phyloP scores from a whole-genome alignment of 441 rosid species.

The Metrosideros polymorpha region DNA sequence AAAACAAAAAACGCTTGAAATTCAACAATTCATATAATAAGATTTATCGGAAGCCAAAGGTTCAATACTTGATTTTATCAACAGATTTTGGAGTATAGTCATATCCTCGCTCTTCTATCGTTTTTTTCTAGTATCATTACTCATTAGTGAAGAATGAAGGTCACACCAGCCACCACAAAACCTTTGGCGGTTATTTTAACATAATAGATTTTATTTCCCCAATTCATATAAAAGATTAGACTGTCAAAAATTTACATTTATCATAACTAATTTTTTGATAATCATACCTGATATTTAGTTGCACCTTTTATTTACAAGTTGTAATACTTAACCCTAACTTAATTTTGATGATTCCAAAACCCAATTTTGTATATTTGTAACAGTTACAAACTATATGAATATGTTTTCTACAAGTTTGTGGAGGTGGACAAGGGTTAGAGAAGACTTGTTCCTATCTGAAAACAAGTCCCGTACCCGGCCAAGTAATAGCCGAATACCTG shows the following conservation, averaged over 20 bases:
- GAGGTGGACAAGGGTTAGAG: too few species aligned
- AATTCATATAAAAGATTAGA: not conserved
- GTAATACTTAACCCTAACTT: accelerated
- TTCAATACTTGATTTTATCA: not conserved
- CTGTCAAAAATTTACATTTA: accelerated
- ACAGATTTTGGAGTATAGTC: not conserved
- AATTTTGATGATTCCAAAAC: not conserved
- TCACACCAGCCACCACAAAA: not conserved
- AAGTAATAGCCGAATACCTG: not conserved
- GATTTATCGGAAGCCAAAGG: not conserved
- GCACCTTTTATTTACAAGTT: not conserved
- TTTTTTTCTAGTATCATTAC: not conserved
- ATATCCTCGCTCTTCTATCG: not conserved
- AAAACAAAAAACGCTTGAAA: too few species aligned
- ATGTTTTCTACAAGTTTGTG: not conserved
- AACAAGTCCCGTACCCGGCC: not conserved
- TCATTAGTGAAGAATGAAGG: not conserved
- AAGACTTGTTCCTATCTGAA: not conserved
- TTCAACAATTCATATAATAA: too few species aligned
- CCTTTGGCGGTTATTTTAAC: not conserved
- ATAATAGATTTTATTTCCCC: too few species aligned
- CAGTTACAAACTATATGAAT: not conserved
- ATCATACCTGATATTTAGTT: not conserved
- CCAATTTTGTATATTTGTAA: not conserved
- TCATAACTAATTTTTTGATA: not conserved